Evolutionary conservation across 1,139 yeast genomes (phyloP), one percentile per base, ranked within the genome.

Genomic region (Yamadazyma sp.): DNA sequence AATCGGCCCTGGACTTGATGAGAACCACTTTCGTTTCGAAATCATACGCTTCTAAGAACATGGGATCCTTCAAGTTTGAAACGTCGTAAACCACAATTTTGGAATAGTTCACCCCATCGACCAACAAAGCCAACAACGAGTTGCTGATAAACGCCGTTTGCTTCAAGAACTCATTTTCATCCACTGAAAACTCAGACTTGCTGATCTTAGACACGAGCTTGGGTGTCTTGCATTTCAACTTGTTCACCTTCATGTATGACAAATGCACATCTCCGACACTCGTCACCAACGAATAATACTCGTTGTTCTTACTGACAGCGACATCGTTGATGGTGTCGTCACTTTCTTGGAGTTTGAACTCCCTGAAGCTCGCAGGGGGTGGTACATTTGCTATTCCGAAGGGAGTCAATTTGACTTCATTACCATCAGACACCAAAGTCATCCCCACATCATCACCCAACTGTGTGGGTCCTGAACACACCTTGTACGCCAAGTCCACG

Each of bases 311-410:
- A 45, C 83, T 77, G 2, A 83, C 77, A 0, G 95, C 83, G 40
- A 79, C 75, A 53, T 84, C 88, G 17, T 73, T 62, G 10, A 89
- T 80, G 40, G 77, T 8, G 3, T 7, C 2, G 22, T 20, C 22
- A 6, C 62, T 69, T 1, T 41, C 51, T 8, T 34, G 22, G 9
- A 82, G 63, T 12, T 74, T 75, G 35, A 85, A 61, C 36, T 82
- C 87, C 45, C 95, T 73, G 58, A 75, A 85, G 30, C 88, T 75
- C 56, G 87, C 79, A 31, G 99, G 99, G 1, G 99, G 99, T 3
- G 99, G 99, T 5, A 89, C 94, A 58, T 83, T 88, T 1, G 97
- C 96, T 27, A 83, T 61, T 0, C 85, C 73, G 30, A 94, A 69
- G 0, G 98, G 98, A 0, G 98, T 91, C 23, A 89, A 64, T 51